Evolutionary conservation across 805 yeast genomes (phyloP).

Genomic region (Wickerhamomyces pijperi): DNA sequence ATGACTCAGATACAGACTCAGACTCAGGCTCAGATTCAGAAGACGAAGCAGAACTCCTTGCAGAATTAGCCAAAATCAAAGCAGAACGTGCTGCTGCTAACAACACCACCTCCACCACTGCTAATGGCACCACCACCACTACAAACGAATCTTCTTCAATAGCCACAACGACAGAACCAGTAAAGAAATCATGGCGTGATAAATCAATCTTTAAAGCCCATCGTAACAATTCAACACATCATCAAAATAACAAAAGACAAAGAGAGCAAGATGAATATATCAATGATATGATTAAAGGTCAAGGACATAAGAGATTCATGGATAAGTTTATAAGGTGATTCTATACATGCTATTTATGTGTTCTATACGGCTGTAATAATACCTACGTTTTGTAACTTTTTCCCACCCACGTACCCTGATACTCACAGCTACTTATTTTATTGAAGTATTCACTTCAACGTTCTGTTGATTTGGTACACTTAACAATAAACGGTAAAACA

Average conservation of each 20-base stretch:
- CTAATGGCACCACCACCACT: conserved; percentile 13
- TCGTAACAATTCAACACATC: neutral
- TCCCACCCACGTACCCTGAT: no score
- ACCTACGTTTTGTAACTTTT: no score
- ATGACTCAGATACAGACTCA: conserved; percentile 5
- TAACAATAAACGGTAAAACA: no score
- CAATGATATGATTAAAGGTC: conserved; percentile 19
- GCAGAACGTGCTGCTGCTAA: conserved; percentile 21
- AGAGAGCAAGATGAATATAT: conserved; percentile 19
- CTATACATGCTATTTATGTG: no score
- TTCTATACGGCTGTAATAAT: no score
- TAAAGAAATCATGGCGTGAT: conserved; percentile 24
- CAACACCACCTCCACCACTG: conserved; percentile 18
- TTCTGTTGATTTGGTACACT: no score
- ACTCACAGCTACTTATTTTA: no score
- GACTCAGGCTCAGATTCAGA: conserved; percentile 19
- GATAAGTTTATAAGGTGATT: conserved; percentile 13
- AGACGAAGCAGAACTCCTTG: conserved; percentile 33
- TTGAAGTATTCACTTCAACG: no score
- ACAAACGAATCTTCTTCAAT: conserved; percentile 17
- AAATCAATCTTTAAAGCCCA: conserved; percentile 20
- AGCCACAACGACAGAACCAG: conserved; percentile 8
- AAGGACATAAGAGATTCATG: conserved; percentile 14
- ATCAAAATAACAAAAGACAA: conserved; percentile 10
- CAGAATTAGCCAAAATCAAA: conserved; percentile 28